Percentiles rank a stretch among this genome's conserved stretches.
Evolutionary conservation across 2,329 filamentous ascomycete genomes (phyloP).

Genomic region (Pseudopithomyces chartarum): DNA sequence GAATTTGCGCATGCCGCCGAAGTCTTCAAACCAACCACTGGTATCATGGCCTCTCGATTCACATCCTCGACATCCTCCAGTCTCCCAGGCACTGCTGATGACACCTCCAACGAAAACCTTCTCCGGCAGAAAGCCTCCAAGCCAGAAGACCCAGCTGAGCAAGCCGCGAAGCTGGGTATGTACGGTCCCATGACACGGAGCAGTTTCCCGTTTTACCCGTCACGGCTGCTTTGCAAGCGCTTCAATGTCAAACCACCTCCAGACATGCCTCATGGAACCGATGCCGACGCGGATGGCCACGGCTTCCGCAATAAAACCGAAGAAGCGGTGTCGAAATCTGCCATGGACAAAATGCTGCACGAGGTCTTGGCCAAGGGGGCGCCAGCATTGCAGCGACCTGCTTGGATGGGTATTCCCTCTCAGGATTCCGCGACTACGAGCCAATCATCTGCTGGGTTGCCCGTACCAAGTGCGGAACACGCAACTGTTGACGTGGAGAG

Average conservation of each 20-base stretch:
- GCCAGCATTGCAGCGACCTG: constrained; percentile 32
- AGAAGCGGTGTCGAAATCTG: constrained; percentile 59
- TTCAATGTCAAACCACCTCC: constrained; percentile 83
- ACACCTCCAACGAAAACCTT: constrained; percentile 34
- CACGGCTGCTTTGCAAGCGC: constrained; percentile 86
- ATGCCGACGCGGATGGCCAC: constrained; percentile 42
- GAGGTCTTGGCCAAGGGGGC: constrained; percentile 34
- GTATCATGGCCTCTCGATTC: constrained; percentile 91
- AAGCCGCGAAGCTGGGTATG: constrained; percentile 89
- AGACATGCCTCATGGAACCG: constrained; percentile 64
- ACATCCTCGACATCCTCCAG: constrained; percentile 61
- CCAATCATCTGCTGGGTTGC: not conserved
- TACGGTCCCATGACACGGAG: constrained; percentile 86
- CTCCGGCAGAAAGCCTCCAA: constrained; percentile 60
- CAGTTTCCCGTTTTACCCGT: constrained; percentile 74
- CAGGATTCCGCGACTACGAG: not conserved
- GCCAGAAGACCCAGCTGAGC: constrained; percentile 76
- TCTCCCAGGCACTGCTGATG: constrained; percentile 26
- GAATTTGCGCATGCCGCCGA: constrained; percentile 77
- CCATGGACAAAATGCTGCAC: constrained; percentile 50
- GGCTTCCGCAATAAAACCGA: constrained; percentile 31
- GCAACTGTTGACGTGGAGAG: constrained; percentile 68
- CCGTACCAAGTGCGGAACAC: constrained; percentile 14
- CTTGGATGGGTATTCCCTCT: constrained; percentile 28
- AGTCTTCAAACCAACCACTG: constrained; percentile 90